Percentiles rank a stretch among this genome's conserved stretches.
phyloP scores from a whole-genome alignment of 2,329 filamentous ascomycete genomes.

The Aspergillus glaucus region DNA sequence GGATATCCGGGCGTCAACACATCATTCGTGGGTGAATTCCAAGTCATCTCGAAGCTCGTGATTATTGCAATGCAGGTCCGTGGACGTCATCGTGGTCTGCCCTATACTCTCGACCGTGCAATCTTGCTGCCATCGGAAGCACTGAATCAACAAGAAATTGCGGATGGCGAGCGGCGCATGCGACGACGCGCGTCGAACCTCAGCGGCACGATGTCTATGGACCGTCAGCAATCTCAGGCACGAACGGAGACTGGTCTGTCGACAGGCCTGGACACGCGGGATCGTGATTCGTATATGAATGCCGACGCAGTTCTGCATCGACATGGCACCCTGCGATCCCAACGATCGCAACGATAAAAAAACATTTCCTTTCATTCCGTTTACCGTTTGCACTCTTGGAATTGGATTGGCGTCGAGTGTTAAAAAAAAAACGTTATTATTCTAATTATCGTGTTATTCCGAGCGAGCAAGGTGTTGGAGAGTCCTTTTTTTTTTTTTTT shows the following conservation, averaged over 20 bases:
- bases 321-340: slow-evolving; percentile 23
- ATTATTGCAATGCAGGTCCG: slow-evolving; percentile 63
- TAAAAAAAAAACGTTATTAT: no score
- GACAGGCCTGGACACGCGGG: slow-evolving; percentile 20
- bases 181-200: slow-evolving; percentile 32
- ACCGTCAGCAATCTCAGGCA: slow-evolving; percentile 17
- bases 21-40: slow-evolving; percentile 78
- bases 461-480: no score
- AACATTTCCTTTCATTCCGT: no score
- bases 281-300: slow-evolving; percentile 10
- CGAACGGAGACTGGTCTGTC: slow-evolving; percentile 16
- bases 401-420: no score
- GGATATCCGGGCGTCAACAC: slow-evolving; percentile 72
- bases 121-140: slow-evolving; percentile 62
- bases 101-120: slow-evolving; percentile 63
- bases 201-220: slow-evolving; percentile 22
- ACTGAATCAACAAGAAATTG: slow-evolving; percentile 55
- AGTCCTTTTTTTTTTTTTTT: no score
- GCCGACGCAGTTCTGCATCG: slow-evolving; percentile 20
- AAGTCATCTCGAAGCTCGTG: slow-evolving; percentile 59
- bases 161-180: slow-evolving; percentile 44
- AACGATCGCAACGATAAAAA: slow-evolving; percentile 5
- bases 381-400: no score
- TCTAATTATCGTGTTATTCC: no score
- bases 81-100: slow-evolving; percentile 58